Evolutionary conservation across 164 flowering plant species (phyloP).

Genomic region (Malania oleifera): DNA sequence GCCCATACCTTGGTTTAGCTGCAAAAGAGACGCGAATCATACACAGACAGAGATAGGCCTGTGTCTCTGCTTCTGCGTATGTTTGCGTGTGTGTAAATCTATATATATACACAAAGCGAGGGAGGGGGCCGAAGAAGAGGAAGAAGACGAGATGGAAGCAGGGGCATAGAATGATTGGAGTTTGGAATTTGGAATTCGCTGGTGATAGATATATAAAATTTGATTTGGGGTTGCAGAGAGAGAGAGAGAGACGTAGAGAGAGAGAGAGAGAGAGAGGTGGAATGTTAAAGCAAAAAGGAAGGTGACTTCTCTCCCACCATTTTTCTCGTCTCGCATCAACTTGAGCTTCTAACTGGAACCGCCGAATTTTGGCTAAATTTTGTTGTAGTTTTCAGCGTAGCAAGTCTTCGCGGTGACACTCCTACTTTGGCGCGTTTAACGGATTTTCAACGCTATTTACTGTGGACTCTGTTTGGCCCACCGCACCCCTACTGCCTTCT

Average conservation of each 20-base stretch:
- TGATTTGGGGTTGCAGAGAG: neutral
- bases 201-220: too few relatives aligned
- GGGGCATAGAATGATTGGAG: too few relatives aligned
- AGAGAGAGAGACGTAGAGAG: neutral
- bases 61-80: neutral
- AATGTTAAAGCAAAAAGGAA: slow-evolving; percentile 36
- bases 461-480: too few relatives aligned
- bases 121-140: neutral
- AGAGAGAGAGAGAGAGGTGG: slow-evolving; percentile 21
- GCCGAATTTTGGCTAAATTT: neutral
- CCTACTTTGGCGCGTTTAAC: slow-evolving; percentile 29
- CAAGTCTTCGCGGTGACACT: neutral
- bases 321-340: too few relatives aligned
- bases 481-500: too few relatives aligned
- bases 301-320: slow-evolving; percentile 42
- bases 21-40: neutral
- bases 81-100: too few relatives aligned
- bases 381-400: neutral
- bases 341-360: slow-evolving; percentile 8
- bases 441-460: slow-evolving; percentile 26
- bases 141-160: slow-evolving; percentile 2
- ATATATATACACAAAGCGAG: neutral
- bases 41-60: neutral
- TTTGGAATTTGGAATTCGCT: too few relatives aligned
- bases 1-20: neutral